Evolutionary conservation across 495 filamentous ascomycete genomes (phyloP).

Genomic region (Rostrohypoxylon terebratum): DNA sequence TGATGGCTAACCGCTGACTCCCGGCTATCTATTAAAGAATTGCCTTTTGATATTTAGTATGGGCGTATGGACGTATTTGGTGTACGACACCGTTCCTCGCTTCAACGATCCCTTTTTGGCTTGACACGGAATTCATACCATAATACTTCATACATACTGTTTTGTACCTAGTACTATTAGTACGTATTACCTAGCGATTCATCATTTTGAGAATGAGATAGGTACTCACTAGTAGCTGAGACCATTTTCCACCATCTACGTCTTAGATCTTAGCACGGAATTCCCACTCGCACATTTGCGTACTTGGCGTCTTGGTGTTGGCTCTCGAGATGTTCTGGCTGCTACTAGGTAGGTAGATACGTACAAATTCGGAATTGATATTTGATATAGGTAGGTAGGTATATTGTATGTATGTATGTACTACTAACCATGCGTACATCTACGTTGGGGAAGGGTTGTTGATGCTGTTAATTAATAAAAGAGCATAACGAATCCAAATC

Average conservation of each 20-base stretch:
- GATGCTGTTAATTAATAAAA: slow-evolving; percentile 8
- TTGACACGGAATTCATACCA: slow-evolving; percentile 28
- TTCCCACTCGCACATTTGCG: slow-evolving; percentile 15
- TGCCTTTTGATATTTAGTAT: too few species aligned
- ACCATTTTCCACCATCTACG: slow-evolving; percentile 30
- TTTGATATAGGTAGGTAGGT: neutral
- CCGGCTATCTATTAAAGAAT: slow-evolving; percentile 1
- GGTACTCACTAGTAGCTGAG: slow-evolving; percentile 31
- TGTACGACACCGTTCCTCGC: slow-evolving; percentile 33
- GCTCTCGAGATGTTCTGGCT: slow-evolving; percentile 1
- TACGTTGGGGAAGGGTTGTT: slow-evolving; percentile 4
- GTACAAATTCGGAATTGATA: slow-evolving; percentile 9
- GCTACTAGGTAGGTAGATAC: neutral
- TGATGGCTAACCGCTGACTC: slow-evolving; percentile 12
- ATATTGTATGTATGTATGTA: neutral
- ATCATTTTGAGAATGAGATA: slow-evolving; percentile 22
- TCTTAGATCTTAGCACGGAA: slow-evolving; percentile 30
- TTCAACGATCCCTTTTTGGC: slow-evolving; percentile 40
- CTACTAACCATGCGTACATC: neutral
- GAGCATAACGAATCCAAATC: slow-evolving; percentile 2
- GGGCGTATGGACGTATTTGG: neutral
- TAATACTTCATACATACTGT: slow-evolving; percentile 13
- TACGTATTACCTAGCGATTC: too few species aligned
- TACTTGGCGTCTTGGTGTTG: slow-evolving; percentile 12
- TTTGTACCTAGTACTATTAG: slow-evolving; percentile 7